Conservation (phyloP, 2,329 filamentous ascomycete species). For the Chaetomium strumarium region DNA sequence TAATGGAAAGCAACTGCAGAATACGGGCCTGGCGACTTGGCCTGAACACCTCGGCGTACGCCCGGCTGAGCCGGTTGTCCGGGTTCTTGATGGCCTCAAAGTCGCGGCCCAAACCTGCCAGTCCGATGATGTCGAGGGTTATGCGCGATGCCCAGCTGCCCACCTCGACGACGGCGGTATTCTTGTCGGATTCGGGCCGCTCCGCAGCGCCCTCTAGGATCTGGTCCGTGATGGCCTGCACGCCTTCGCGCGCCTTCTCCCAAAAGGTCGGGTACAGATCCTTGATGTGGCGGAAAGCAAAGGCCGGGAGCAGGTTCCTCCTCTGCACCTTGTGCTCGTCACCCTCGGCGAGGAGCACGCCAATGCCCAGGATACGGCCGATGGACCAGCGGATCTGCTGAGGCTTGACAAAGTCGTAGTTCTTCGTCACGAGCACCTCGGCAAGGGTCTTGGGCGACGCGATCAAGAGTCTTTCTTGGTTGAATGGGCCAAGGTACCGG, state of each 20-base stretch:
- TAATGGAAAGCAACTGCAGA: slow-evolving; percentile 51
- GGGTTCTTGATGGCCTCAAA: slow-evolving; percentile 61
- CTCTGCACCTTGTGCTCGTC: slow-evolving; percentile 81
- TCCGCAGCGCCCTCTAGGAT: slow-evolving; percentile 38
- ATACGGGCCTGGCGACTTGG: slow-evolving; percentile 47
- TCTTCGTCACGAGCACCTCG: slow-evolving; percentile 63
- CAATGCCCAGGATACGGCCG: slow-evolving; percentile 60
- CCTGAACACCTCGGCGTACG: slow-evolving; percentile 52
- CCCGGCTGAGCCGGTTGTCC: slow-evolving; percentile 50
- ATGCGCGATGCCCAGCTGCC: slow-evolving; percentile 59
- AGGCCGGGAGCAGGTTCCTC: slow-evolving; percentile 74
- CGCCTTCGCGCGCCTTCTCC: slow-evolving; percentile 65
- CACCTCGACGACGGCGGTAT: slow-evolving; percentile 48
- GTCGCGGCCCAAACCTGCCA: slow-evolving; percentile 65
- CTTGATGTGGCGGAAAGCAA: slow-evolving; percentile 80
- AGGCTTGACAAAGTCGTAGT: slow-evolving; percentile 66
- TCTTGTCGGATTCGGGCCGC: slow-evolving; percentile 24
- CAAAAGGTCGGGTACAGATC: slow-evolving; percentile 81
- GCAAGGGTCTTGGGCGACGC: slow-evolving; percentile 59
- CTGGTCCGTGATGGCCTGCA: slow-evolving; percentile 52
- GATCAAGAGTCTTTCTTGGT: slow-evolving; percentile 57
- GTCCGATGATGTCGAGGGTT: slow-evolving; percentile 70
- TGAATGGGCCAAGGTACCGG: slow-evolving; percentile 57
- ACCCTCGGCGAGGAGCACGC: slow-evolving; percentile 78
- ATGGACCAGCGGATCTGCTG: slow-evolving; percentile 47